Conservation (phyloP, 352 stramenopile species). For the Pythium folliculosum region DNA sequence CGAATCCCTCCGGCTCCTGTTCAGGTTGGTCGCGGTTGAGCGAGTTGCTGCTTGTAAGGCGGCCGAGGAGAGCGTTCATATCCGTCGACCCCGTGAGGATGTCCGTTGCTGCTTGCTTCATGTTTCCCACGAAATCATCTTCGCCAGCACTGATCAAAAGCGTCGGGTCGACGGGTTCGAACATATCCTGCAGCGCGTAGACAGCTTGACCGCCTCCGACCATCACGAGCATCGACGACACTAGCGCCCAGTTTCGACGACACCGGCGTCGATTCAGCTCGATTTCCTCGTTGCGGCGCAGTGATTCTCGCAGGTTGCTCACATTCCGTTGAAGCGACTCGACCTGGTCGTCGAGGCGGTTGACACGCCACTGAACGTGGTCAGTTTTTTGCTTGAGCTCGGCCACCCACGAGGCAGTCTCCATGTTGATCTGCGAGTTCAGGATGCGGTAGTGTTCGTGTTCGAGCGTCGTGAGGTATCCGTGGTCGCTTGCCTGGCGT, state of each 20-base stretch:
- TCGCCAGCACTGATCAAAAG: constrained; percentile 11
- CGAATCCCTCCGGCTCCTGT: neutral
- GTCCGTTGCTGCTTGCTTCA: neutral
- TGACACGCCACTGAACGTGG: constrained; percentile 20
- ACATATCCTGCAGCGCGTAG: constrained; percentile 14
- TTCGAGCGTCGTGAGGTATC: constrained; percentile 7
- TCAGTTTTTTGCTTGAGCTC: constrained; percentile 23
- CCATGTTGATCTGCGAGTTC: constrained; percentile 25
- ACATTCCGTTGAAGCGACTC: constrained; percentile 13
- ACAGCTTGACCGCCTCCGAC: constrained; percentile 14
- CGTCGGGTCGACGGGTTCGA: constrained; percentile 9
- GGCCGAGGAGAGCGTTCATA: neutral
- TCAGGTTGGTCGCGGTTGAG: neutral
- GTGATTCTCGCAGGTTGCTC: constrained; percentile 13
- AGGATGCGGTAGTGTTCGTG: constrained; percentile 19
- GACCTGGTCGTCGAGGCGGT: constrained; percentile 16
- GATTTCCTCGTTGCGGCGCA: constrained; percentile 15
- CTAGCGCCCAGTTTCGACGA: constrained; percentile 12
- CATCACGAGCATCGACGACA: constrained; percentile 15
- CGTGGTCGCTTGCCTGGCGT: constrained; percentile 5
- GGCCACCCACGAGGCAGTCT: constrained; percentile 17
- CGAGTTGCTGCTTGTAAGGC: neutral
- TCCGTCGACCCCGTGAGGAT: neutral
- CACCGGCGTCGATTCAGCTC: constrained; percentile 13
- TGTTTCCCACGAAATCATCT: neutral